Evolutionary conservation across 257 asterid species (phyloP).

Genomic region (Solanum gracilifrons): DNA sequence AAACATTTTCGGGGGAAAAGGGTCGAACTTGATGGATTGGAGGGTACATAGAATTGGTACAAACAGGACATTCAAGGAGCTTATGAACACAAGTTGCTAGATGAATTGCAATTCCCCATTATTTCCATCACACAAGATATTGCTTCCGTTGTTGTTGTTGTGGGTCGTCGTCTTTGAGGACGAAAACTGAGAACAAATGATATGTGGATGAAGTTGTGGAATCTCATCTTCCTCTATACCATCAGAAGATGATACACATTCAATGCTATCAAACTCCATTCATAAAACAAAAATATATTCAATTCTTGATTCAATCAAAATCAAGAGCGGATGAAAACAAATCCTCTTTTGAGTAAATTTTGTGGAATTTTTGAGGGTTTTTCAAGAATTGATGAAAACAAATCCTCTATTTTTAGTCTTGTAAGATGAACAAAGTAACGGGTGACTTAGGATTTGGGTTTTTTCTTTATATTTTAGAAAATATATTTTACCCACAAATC

Average conservation of each 20-base stretch:
- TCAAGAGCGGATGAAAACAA: not conserved
- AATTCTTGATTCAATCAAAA: not conserved
- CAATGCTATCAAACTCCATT: constrained; percentile 47
- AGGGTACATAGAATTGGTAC: constrained; percentile 50
- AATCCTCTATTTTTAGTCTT: no score
- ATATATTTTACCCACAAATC: no score
- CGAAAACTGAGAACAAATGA: constrained; percentile 28
- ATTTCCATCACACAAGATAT: not conserved
- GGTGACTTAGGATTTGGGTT: no score
- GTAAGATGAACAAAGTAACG: no score
- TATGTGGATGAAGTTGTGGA: constrained; percentile 24
- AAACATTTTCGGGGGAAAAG: not conserved
- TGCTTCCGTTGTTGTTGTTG: constrained; percentile 5
- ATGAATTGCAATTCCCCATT: not conserved
- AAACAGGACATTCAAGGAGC: constrained; percentile 27
- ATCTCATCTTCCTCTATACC: constrained; percentile 52
- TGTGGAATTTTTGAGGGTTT: not conserved
- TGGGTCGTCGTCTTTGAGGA: constrained; percentile 24
- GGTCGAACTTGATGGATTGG: constrained; percentile 49
- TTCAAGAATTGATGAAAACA: not conserved
- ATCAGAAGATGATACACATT: constrained; percentile 39
- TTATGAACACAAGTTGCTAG: constrained; percentile 26
- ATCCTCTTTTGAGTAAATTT: not conserved
- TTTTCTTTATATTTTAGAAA: no score
- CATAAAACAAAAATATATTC: not conserved